Evolutionary conservation across 1,284 basidiomycete species (phyloP).

Genomic region (Ustilago xerochloae): DNA sequence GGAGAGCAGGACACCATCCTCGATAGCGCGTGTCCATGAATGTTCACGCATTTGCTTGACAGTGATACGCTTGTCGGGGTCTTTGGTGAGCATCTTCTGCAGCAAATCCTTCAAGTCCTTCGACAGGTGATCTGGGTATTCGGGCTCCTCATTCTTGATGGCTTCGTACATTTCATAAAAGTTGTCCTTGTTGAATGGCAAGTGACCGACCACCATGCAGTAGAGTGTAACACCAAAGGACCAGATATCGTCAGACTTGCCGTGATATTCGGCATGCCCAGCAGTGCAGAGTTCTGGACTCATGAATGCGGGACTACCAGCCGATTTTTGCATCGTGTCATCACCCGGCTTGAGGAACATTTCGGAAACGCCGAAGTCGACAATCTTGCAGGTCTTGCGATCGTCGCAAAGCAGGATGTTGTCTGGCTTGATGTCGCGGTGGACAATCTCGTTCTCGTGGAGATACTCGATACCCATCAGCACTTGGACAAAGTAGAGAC

Average conservation of each 20-base stretch:
- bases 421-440: conserved; percentile 73
- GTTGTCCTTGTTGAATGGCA: conserved; percentile 72
- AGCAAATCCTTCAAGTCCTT: conserved; percentile 50
- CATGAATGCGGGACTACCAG: conserved; percentile 74
- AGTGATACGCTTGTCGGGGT: conserved; percentile 57
- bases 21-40: conserved; percentile 55
- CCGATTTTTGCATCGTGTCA: conserved; percentile 70
- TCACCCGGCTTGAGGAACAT: conserved; percentile 71
- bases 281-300: conserved; percentile 71
- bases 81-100: conserved; percentile 56
- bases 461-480: conserved; percentile 72
- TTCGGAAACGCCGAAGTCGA: conserved; percentile 74
- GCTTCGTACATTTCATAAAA: conserved; percentile 71
- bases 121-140: conserved; percentile 54
- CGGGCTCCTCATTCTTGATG: conserved; percentile 69
- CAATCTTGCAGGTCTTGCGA: conserved; percentile 72
- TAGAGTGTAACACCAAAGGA: conserved; percentile 73
- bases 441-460: conserved; percentile 72
- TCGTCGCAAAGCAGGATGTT: conserved; percentile 72
- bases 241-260: conserved; percentile 73
- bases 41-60: conserved; percentile 54
- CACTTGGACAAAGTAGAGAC: conserved; percentile 73
- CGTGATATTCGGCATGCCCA: conserved; percentile 68
- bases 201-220: conserved; percentile 71
- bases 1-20: conserved; percentile 42